These are phyloP conservation scores for Mycena rebaudengoi DNA, from an alignment of 768 basidiomycete genomes.

Conservation along the genomic window DNA sequence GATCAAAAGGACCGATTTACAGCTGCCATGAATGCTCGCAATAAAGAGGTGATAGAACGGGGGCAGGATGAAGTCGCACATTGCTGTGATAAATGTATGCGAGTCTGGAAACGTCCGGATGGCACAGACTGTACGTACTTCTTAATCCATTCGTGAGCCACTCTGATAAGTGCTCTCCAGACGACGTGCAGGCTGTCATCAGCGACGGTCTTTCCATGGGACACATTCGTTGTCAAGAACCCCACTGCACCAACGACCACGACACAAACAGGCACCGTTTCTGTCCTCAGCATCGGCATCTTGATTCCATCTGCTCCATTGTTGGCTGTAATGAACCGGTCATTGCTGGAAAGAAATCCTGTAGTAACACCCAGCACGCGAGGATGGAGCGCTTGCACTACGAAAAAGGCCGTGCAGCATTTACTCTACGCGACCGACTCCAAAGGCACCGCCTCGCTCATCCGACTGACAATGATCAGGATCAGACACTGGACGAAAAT, in stretches of 20 bases:
- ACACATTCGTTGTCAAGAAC: slow-evolving; percentile 19
- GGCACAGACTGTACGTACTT: slow-evolving; percentile 2
- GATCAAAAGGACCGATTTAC: slow-evolving; percentile 35
- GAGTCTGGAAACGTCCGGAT: slow-evolving; percentile 15
- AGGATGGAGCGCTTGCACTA: slow-evolving; percentile 12
- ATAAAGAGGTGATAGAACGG: slow-evolving; percentile 26
- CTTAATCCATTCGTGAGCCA: too few species aligned
- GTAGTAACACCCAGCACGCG: slow-evolving; percentile 4
- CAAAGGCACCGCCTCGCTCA: background rate
- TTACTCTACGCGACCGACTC: background rate
- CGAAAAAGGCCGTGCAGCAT: background rate
- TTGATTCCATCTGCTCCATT: slow-evolving; percentile 19
- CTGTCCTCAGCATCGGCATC: slow-evolving; percentile 18
- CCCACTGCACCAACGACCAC: slow-evolving; percentile 17
- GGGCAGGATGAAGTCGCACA: slow-evolving; percentile 38
- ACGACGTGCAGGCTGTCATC: slow-evolving; percentile 7
- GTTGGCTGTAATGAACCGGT: slow-evolving; percentile 18
- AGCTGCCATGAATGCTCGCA: slow-evolving; percentile 34
- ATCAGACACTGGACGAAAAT: too few species aligned
- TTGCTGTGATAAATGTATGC: slow-evolving; percentile 36
- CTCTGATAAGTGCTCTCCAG: background rate
- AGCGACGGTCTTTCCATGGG: slow-evolving; percentile 30
- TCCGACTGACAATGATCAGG: background rate
- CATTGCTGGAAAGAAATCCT: slow-evolving; percentile 8
- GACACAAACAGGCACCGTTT: slow-evolving; percentile 27